Percentiles rank a stretch among this genome's conserved stretches.
Conservation (phyloP, 495 filamentous ascomycete genomes). For the Lineolata rhizophorae region DNA sequence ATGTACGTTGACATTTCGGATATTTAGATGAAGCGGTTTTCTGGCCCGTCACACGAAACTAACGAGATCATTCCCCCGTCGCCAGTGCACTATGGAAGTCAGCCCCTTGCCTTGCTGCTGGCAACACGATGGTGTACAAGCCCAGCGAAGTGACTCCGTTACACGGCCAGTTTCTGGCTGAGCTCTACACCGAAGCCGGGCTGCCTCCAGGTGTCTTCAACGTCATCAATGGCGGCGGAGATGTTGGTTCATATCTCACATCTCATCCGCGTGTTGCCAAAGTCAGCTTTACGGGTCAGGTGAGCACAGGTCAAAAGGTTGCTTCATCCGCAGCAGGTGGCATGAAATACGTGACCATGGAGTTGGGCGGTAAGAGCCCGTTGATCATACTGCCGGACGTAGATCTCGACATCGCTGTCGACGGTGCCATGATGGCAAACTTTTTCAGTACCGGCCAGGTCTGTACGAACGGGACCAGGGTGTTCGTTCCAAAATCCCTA, state of each 20-base stretch:
- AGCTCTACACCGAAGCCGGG: slow-evolving; percentile 50
- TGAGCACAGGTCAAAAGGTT: slow-evolving; percentile 53
- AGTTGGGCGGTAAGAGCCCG: slow-evolving; percentile 64
- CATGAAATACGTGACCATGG: slow-evolving; percentile 76
- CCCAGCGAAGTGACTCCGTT: slow-evolving; percentile 62
- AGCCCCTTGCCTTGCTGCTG: slow-evolving; percentile 58
- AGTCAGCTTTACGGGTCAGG: slow-evolving; percentile 70
- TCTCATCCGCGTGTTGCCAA: slow-evolving; percentile 48
- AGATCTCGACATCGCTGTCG: slow-evolving; percentile 47
- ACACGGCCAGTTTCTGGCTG: slow-evolving; percentile 43
- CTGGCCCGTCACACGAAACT: neutral
- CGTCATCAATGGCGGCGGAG: slow-evolving; percentile 50
- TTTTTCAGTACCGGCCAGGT: slow-evolving; percentile 70
- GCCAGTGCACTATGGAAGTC: slow-evolving; percentile 63
- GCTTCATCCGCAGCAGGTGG: slow-evolving; percentile 43
- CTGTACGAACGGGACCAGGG: slow-evolving; percentile 65
- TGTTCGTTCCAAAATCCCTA: slow-evolving; percentile 43
- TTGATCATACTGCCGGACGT: slow-evolving; percentile 49
- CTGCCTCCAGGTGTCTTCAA: slow-evolving; percentile 66
- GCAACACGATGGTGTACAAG: slow-evolving; percentile 78
- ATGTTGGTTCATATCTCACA: slow-evolving; percentile 47
- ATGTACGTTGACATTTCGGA: slow-evolving; percentile 25
- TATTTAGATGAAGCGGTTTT: neutral
- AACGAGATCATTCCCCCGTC: too few relatives aligned
- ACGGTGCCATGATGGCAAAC: slow-evolving; percentile 76